Percentiles rank a stretch among this genome's conserved stretches.
These are phyloP conservation scores for Saccharum hybrid DNA, from an alignment of 202 grass and related monocot species.

Conservation along the genomic window DNA sequence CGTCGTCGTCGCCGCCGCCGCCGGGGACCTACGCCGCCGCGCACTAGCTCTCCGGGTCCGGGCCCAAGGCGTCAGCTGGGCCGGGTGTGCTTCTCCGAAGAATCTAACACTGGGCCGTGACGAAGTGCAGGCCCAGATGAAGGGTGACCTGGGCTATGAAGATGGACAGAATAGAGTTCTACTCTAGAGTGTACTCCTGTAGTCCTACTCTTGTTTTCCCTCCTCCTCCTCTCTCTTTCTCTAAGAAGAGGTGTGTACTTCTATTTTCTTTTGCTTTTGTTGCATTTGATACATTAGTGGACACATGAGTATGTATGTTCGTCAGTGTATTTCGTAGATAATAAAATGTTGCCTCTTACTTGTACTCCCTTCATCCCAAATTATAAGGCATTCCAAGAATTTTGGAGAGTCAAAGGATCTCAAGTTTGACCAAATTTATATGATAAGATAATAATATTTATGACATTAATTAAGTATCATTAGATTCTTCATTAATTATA, in stretches of 20 bases:
- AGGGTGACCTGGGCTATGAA: background rate
- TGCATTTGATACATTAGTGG: background rate
- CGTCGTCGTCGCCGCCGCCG: constrained; percentile 50
- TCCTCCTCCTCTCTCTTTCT: too few species aligned
- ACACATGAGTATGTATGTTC: background rate
- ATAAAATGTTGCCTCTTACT: background rate
- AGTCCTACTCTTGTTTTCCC: background rate
- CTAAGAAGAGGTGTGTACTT: background rate
- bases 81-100: background rate
- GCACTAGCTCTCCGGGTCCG: background rate
- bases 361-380: too few species aligned
- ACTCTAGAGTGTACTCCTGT: too few species aligned
- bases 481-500: too few species aligned
- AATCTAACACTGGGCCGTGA: background rate
- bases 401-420: too few species aligned
- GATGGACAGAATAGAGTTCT: background rate
- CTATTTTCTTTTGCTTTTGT: background rate
- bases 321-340: background rate
- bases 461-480: too few species aligned
- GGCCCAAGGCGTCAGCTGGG: background rate
- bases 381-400: too few species aligned
- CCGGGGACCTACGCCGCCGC: background rate
- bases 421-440: too few species aligned
- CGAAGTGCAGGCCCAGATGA: background rate
- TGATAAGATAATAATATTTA: too few species aligned